Conservation (phyloP, 1,139 yeast species). For the Kurtzmaniella quercitrusa region DNA sequence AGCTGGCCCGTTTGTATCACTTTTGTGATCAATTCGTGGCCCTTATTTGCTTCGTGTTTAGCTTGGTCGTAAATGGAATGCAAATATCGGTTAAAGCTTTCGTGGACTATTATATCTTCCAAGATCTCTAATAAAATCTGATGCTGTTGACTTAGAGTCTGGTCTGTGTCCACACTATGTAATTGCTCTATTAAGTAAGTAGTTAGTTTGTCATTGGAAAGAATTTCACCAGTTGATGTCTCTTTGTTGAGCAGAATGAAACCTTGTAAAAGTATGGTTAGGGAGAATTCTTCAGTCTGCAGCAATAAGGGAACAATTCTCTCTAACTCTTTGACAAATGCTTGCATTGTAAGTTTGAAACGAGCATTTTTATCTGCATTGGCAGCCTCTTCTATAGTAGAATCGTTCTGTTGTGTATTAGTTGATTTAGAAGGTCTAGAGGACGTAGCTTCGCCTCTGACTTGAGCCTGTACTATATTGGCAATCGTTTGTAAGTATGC, state of each 20-base stretch:
- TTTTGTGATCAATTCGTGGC: slow-evolving; percentile 3
- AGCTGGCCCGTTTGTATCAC: slow-evolving; percentile 32
- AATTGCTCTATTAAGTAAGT: slow-evolving; percentile 1
- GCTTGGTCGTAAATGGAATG: not conserved
- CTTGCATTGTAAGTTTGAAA: too few relatives aligned
- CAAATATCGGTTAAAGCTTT: slow-evolving; percentile 21
- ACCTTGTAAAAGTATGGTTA: not conserved
- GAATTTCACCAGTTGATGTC: not conserved
- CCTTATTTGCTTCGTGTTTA: not conserved
- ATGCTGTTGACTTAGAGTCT: slow-evolving; percentile 1
- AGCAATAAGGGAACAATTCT: not conserved
- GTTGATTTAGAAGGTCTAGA: not conserved
- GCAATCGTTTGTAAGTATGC: slow-evolving; percentile 4
- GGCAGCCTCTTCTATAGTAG: too few relatives aligned
- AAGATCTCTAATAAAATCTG: slow-evolving; percentile 11
- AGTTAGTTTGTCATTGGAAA: not conserved
- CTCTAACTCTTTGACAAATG: too few relatives aligned
- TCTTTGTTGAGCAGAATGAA: slow-evolving; percentile 1
- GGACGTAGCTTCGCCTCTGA: not conserved
- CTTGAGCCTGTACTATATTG: slow-evolving; percentile 2
- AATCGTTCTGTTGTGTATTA: too few relatives aligned
- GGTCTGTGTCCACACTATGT: slow-evolving; percentile 6
- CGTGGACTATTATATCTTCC: slow-evolving; percentile 18
- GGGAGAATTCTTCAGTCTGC: not conserved
- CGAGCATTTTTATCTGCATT: too few relatives aligned